Evolutionary conservation across 805 yeast genomes (phyloP), one percentile per base, ranked within the genome.

Genomic region (Alloascoidea africana): DNA sequence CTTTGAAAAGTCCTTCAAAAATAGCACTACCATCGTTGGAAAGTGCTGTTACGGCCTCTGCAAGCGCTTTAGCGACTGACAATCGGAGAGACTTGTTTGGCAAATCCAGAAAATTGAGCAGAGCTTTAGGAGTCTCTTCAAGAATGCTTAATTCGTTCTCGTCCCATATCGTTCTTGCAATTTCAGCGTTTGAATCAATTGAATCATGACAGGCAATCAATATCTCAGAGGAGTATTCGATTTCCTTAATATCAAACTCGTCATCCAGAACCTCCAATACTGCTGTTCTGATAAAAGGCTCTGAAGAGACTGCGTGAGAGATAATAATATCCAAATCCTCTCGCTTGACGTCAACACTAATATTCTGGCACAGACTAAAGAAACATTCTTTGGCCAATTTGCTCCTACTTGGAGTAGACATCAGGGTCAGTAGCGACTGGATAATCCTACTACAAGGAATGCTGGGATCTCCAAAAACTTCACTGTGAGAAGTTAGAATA

Each of bases 381-480:
- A 91, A 70, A 50, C 93, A 81, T 42, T 86, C 96, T 51, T 84
- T 84, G 8, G 91, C 78, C 37, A 74, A 57, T 46, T 86, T 85
- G 11, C 89, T 80, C 48, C 80, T 83, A 0, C 86, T 62, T 8
- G 95, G 83, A 37, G 82, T 60, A 16, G 71, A 63, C 68, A 91
- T 65, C 43, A 87, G 62, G 1, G 75, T 65, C 8, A 87, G 56
- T 35, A 91, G 57, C 3, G 76, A 74, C 5, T 57, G 57, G 41
- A 89, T 58, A 27, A 85, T 70, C 3, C 70, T 66, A 3, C 64
- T 58, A 51, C 96, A 71, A 14, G 94, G 93, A 40, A 83, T 73
- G 1, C 70, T 54, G 0, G 65, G 64, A 49, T 78, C 76, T 45
- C 68, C 73, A 51, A 91, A 79, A 11, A 65, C 66, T 44, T 75